Conservation (phyloP, 495 filamentous ascomycete genomes). For the Aspergillus homomorphus region DNA sequence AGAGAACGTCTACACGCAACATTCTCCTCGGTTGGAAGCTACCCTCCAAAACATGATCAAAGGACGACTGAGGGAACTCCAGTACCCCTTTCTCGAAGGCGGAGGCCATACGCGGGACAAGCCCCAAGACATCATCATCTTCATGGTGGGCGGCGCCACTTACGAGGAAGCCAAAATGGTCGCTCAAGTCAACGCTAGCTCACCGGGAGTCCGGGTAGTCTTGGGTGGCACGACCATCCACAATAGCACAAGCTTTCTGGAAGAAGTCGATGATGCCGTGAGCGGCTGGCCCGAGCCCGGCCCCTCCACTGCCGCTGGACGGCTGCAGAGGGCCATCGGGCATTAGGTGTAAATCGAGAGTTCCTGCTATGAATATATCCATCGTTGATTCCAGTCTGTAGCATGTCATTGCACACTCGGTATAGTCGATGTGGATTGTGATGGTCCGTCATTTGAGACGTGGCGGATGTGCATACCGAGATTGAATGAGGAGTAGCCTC, state of each 20-base stretch:
- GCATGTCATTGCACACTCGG: not conserved
- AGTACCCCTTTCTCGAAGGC: constrained; percentile 91
- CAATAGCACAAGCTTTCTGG: constrained; percentile 82
- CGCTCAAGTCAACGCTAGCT: constrained; percentile 85
- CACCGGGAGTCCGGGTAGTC: constrained; percentile 83
- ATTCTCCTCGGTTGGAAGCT: constrained; percentile 81
- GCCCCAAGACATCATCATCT: constrained; percentile 92
- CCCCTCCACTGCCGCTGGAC: constrained; percentile 65
- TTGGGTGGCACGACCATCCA: constrained; percentile 81
- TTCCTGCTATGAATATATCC: not conserved
- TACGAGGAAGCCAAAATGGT: constrained; percentile 97
- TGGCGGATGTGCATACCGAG: no score
- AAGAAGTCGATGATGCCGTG: constrained; percentile 80
- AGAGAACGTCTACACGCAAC: constrained; percentile 98
- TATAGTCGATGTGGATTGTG: no score
- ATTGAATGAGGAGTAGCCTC: no score
- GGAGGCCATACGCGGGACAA: constrained; percentile 82
- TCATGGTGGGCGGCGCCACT: constrained; percentile 87
- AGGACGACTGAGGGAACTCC: constrained; percentile 74
- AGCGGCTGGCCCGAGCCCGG: constrained; percentile 74
- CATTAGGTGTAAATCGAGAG: constrained; percentile 23
- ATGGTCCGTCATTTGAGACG: no score
- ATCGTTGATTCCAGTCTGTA: not conserved
- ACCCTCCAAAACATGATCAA: constrained; percentile 92
- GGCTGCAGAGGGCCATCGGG: constrained; percentile 62